Base-by-base conservation (phyloP, 441 rosid species). In the Eruca vesicaria region DNA sequence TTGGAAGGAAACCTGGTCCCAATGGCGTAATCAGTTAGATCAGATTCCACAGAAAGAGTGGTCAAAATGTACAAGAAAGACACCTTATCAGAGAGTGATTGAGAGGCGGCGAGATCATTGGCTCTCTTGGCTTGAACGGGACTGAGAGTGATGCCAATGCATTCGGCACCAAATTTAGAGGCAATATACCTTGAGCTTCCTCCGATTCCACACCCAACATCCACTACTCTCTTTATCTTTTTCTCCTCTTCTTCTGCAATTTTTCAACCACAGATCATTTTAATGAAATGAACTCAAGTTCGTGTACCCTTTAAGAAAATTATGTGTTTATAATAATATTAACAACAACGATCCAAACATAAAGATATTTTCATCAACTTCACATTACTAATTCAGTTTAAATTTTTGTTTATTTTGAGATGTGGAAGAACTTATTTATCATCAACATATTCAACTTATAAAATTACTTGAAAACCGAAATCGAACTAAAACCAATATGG, bases 121-220 rank as follows among this genome's bases (percentile, higher is more conserved):
- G 93, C 98, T 63, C 97, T 86, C 33, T 83, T 79, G 15, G 92
- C 97, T 66, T 94, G 97, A 69, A 94, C 77, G 9, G 97, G 97
- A 68, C 98, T 94, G 15, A 94, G 83, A 31, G 98, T 90, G 68
- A 94, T 91, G 38, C 96, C 98, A 35, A 53, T 60, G 67, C 88
- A 87, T 35, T 84, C 75, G 2, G 97, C 95, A 9, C 87, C 97
- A 76, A 72, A 94, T 76, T 89, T 92, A 77, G 65, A 67, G 0
- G 97, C 87, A 31, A 94, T 32, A 72, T 90, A 90, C 68, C 97
- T 87, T 18, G 98, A 94, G 84, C 97, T 92, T 74, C 98, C 98
- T 43, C 98, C 98, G 3, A 92, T 90, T 31, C 98, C 97, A 71
- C 98, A 94, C 26, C 98, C 98, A 71, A 92, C 97, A 82, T 94